phyloP scores from a whole-genome alignment of 805 yeast species.

The Saccharomycopsis guyanensis region DNA sequence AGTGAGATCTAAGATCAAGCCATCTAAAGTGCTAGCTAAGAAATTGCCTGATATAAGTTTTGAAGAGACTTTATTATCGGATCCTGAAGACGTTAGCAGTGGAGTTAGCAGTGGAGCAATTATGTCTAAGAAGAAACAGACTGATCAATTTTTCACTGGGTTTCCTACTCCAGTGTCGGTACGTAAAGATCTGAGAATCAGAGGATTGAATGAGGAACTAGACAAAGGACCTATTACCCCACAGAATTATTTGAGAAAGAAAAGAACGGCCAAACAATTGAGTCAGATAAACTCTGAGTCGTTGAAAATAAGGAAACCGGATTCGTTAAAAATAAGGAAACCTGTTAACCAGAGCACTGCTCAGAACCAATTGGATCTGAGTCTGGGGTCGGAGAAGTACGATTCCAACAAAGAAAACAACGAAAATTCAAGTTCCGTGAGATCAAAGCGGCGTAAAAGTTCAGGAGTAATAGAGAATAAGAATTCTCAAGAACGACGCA shows the following conservation, averaged over 20 bases:
- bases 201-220: background rate
- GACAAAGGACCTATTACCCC: background rate
- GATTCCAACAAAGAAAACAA: background rate
- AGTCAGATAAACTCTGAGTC: too few species aligned
- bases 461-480: background rate
- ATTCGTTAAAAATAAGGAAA: too few species aligned
- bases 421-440: background rate
- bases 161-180: background rate
- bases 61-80: background rate
- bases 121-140: background rate
- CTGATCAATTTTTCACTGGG: background rate
- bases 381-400: background rate
- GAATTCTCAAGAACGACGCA: background rate
- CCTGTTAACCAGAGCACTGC: too few species aligned
- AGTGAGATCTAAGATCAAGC: background rate
- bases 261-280: too few species aligned
- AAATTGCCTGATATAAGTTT: background rate
- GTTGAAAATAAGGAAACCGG: too few species aligned
- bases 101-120: background rate
- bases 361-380: too few species aligned
- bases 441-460: background rate
- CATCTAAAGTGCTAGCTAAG: background rate
- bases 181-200: background rate
- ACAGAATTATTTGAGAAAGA: background rate
- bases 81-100: background rate